phyloP scores from a whole-genome alignment of 306 rosid species.

The Pyrus betulifolia region DNA sequence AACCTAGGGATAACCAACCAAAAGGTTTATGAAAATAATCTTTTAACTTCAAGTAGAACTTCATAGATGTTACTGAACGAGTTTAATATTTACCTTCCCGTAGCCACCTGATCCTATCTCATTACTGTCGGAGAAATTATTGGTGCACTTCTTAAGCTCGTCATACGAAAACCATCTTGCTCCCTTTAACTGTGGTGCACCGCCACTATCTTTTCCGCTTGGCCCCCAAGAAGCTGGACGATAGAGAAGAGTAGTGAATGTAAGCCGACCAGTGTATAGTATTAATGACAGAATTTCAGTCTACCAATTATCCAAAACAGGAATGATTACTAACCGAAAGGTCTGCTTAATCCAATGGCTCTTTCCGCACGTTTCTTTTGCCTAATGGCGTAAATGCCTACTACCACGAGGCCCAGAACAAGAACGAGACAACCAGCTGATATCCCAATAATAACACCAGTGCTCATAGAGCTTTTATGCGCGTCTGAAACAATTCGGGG shows the following conservation, averaged over 20 bases:
- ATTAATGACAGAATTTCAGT: constrained; percentile 3
- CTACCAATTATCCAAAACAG: constrained; percentile 5
- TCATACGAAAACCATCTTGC: constrained; percentile 97
- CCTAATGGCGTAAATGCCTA: constrained; percentile 57
- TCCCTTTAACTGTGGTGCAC: constrained; percentile 96
- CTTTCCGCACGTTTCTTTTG: constrained; percentile 95
- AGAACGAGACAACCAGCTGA: constrained; percentile 47
- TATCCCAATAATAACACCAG: constrained; percentile 43
- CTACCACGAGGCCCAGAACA: constrained; percentile 55
- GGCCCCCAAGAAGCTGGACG: constrained; percentile 88
- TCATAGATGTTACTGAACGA: background rate
- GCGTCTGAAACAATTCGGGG: constrained; percentile 30
- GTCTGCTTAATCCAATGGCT: constrained; percentile 80
- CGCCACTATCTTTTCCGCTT: constrained; percentile 82
- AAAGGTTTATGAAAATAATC: background rate
- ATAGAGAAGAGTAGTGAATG: constrained; percentile 5
- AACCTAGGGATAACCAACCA: constrained; percentile 38
- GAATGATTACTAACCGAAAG: constrained; percentile 52
- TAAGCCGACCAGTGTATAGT: constrained; percentile 6
- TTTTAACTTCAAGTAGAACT: background rate
- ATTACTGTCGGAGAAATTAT: constrained; percentile 56
- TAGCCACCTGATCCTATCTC: constrained; percentile 90
- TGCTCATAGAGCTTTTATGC: constrained; percentile 35
- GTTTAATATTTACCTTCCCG: constrained; percentile 63
- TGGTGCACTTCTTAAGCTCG: constrained; percentile 75